These are phyloP conservation scores for Phytophthora crassamura DNA, from an alignment of 352 stramenopile species.

Conservation along the genomic window DNA sequence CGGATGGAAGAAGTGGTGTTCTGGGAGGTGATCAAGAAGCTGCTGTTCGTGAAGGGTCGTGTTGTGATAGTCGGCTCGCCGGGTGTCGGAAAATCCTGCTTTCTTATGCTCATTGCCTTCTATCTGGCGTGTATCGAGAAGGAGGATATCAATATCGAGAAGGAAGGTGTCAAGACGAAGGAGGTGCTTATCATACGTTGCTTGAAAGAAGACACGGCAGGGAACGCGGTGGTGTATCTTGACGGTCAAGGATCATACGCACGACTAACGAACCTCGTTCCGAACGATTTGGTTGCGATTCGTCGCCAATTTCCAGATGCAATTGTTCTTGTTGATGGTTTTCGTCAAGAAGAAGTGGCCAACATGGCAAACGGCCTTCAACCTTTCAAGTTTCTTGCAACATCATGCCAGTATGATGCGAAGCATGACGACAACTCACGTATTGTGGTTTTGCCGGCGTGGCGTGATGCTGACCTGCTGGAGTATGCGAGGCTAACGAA, in stretches of 20 bases:
- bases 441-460: conserved; percentile 35
- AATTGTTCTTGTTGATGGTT: conserved; percentile 30
- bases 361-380: not conserved
- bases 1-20: conserved; percentile 26
- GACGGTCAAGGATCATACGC: conserved; percentile 16
- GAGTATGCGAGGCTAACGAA: conserved; percentile 29
- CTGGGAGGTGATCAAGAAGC: conserved; percentile 14
- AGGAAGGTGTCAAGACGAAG: too few relatives aligned
- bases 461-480: conserved; percentile 23
- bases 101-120: conserved; percentile 30
- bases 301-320: not conserved
- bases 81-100: conserved; percentile 33
- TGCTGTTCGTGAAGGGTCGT: conserved; percentile 3
- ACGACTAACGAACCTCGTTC: conserved; percentile 6
- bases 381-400: conserved; percentile 23
- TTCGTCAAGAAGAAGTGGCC: conserved; percentile 8
- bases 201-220: conserved; percentile 11
- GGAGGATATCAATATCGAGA: too few relatives aligned
- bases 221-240: conserved; percentile 25
- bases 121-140: conserved; percentile 26
- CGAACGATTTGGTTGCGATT: conserved; percentile 2
- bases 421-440: conserved; percentile 22
- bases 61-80: conserved; percentile 30
- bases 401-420: conserved; percentile 32
- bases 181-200: conserved; percentile 32